These are phyloP conservation scores for Melocanna baccifera DNA, from an alignment of 176 grass and related monocot genomes.

Conservation along the genomic window DNA sequence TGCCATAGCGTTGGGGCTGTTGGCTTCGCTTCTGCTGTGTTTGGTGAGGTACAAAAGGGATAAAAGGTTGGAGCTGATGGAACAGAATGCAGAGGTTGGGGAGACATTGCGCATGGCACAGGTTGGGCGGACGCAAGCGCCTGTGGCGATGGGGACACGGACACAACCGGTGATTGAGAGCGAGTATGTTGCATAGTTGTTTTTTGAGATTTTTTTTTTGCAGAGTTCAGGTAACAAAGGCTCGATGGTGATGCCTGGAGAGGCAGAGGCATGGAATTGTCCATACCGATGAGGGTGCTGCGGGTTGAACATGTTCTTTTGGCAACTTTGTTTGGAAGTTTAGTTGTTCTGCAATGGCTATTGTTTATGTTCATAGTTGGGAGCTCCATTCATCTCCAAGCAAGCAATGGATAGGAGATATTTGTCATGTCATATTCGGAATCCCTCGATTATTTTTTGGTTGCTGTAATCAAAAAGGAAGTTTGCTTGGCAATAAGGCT, in stretches of 20 bases:
- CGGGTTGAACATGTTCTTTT: conserved; percentile 42
- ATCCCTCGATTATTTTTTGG: conserved; percentile 44
- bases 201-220: background rate
- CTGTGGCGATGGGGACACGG: conserved; percentile 53
- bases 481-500: conserved; percentile 61
- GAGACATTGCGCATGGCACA: conserved; percentile 67
- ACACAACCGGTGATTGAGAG: conserved; percentile 81
- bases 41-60: conserved; percentile 36
- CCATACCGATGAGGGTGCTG: background rate
- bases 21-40: conserved; percentile 52
- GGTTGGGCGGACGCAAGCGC: conserved; percentile 64
- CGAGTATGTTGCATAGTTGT: conserved; percentile 50
- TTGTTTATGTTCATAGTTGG: conserved; percentile 42
- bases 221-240: conserved; percentile 3
- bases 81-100: conserved; percentile 52
- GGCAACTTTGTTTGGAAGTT: conserved; percentile 10
- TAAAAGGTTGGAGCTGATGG: conserved; percentile 63
- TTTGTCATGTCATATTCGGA: conserved; percentile 21
- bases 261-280: background rate
- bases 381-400: conserved; percentile 37
- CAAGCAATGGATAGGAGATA: conserved; percentile 26
- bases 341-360: conserved; percentile 12
- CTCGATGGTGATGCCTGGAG: conserved; percentile 18
- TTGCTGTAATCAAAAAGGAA: conserved; percentile 49
- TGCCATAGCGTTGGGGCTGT: conserved; percentile 35